Conservation (phyloP, 2,329 filamentous ascomycete species). For the Lachnellula suecica region DNA sequence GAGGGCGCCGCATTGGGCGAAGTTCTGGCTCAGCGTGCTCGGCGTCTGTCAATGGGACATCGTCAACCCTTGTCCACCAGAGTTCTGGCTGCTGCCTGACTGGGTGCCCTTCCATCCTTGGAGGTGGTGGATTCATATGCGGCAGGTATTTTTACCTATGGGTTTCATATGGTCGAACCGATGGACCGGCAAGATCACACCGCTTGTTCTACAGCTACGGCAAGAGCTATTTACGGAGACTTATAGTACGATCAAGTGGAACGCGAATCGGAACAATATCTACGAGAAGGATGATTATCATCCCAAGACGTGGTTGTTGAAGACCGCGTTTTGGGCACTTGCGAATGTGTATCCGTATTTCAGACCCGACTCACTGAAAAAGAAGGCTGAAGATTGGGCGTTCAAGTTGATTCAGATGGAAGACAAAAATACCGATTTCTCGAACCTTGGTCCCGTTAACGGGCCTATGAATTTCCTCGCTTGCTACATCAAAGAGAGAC, state of each 20-base stretch:
- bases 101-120: conserved; percentile 89
- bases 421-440: conserved; percentile 87
- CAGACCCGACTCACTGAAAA: conserved; percentile 62
- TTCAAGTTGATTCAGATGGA: conserved; percentile 87
- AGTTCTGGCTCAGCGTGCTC: conserved; percentile 88
- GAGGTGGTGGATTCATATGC: conserved; percentile 98
- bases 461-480: conserved; percentile 85
- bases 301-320: conserved; percentile 83
- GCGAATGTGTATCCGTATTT: conserved; percentile 79
- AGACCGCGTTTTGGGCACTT: conserved; percentile 73
- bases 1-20: conserved; percentile 90
- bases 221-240: conserved; percentile 81
- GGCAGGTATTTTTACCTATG: conserved; percentile 95
- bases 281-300: conserved; percentile 83
- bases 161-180: conserved; percentile 82
- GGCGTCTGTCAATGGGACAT: conserved; percentile 86
- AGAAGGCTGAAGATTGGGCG: conserved; percentile 75
- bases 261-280: conserved; percentile 78
- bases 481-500: conserved; percentile 83
- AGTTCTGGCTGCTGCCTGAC: conserved; percentile 89
- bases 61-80: conserved; percentile 90
- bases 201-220: conserved; percentile 69
- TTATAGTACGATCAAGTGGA: conserved; percentile 77
- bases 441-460: conserved; percentile 85
- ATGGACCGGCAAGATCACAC: conserved; percentile 75